phyloP scores from a whole-genome alignment of 1,139 yeast species.

The Candida pseudoviswanathii region DNA sequence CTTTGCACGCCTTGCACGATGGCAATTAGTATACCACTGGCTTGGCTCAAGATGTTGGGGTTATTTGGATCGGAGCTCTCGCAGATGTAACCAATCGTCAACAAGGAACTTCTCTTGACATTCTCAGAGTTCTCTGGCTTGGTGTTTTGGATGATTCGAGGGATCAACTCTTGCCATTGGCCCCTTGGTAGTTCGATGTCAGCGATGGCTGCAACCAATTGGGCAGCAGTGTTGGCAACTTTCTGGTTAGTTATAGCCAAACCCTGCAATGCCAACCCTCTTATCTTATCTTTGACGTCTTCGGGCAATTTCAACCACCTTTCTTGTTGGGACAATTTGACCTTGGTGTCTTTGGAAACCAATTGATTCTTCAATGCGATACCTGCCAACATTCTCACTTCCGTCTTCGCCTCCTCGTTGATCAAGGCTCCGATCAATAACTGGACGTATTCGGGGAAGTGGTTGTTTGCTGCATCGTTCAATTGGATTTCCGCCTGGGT shows the following conservation, averaged over 20 bases:
- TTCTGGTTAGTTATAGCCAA: slow-evolving; percentile 69
- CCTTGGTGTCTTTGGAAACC: slow-evolving; percentile 67
- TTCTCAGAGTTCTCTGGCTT: slow-evolving; percentile 73
- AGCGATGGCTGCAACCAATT: slow-evolving; percentile 94
- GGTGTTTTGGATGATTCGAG: slow-evolving; percentile 82
- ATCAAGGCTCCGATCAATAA: slow-evolving; percentile 74
- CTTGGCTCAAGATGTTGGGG: slow-evolving; percentile 76
- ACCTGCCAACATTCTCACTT: slow-evolving; percentile 92
- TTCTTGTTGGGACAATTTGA: slow-evolving; percentile 54
- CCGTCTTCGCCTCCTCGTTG: slow-evolving; percentile 65
- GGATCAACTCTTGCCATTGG: slow-evolving; percentile 88
- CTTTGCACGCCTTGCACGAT: slow-evolving; percentile 95
- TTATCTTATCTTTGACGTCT: slow-evolving; percentile 62
- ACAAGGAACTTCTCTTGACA: slow-evolving; percentile 82
- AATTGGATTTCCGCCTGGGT: slow-evolving; percentile 81
- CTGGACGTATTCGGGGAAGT: slow-evolving; percentile 72
- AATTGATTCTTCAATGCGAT: slow-evolving; percentile 85
- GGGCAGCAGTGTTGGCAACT: slow-evolving; percentile 90
- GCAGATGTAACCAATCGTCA: slow-evolving; percentile 93
- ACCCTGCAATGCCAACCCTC: slow-evolving; percentile 64
- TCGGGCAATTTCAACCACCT: slow-evolving; percentile 65
- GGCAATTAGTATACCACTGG: slow-evolving; percentile 91
- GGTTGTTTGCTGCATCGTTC: slow-evolving; percentile 68
- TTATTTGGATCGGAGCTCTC: slow-evolving; percentile 90
- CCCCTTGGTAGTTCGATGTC: slow-evolving; percentile 86